Percentiles rank a stretch among this genome's conserved stretches.
Conservation (phyloP, 2,329 filamentous ascomycete species). For the Microsporum audouinii region DNA sequence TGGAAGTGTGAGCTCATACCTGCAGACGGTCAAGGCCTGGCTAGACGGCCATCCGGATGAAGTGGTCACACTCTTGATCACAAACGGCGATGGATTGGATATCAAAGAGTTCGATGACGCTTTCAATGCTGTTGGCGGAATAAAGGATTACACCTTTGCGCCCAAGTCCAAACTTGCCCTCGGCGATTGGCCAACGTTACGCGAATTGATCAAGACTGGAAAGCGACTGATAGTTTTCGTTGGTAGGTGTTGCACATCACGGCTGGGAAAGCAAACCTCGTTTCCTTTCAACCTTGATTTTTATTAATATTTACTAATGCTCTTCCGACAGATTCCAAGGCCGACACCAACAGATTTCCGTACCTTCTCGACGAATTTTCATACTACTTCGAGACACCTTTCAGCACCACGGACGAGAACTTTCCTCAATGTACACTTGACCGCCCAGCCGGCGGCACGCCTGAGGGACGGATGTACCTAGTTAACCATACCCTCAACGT, state of each 20-base stretch:
- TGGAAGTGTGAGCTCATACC: constrained; percentile 45
- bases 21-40: constrained; percentile 50
- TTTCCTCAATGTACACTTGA: constrained; percentile 37
- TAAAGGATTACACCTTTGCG: constrained; percentile 28
- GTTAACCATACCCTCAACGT: constrained; percentile 40
- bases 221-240: constrained; percentile 36
- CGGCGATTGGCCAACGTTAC: constrained; percentile 34
- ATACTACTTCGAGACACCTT: constrained; percentile 40
- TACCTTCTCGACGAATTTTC: constrained; percentile 36
- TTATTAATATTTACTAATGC: background rate
- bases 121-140: constrained; percentile 22
- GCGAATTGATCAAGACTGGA: constrained; percentile 31
- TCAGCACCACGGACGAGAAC: constrained; percentile 30
- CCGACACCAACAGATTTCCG: constrained; percentile 28
- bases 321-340: constrained; percentile 28
- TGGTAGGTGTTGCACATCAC: constrained; percentile 17
- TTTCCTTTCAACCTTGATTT: too few species aligned
- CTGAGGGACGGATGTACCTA: constrained; percentile 36
- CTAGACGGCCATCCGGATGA: constrained; percentile 48
- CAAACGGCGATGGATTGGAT: constrained; percentile 43
- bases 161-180: constrained; percentile 27
- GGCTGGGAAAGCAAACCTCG: background rate
- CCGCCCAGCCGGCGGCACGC: constrained; percentile 29
- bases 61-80: constrained; percentile 52
- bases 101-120: constrained; percentile 25